Evolutionary conservation across 495 filamentous ascomycete genomes (phyloP).

Genomic region (Entonaema liquescens): DNA sequence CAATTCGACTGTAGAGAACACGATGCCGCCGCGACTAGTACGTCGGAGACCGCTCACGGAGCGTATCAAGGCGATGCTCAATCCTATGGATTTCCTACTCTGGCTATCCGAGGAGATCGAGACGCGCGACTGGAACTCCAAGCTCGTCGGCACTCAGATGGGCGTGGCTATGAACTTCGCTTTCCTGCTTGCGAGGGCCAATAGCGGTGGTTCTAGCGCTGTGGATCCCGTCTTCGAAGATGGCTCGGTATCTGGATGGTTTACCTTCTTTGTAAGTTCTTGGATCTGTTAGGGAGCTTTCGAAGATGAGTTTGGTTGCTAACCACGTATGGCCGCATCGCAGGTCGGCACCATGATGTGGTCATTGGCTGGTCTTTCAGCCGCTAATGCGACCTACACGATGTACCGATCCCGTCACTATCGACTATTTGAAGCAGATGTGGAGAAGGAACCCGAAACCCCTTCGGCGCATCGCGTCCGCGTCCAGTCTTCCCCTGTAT

Average conservation of each 20-base stretch:
- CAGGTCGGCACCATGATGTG: slow-evolving; percentile 76
- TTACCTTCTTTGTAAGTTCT: slow-evolving; percentile 79
- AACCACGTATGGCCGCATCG: slow-evolving; percentile 22
- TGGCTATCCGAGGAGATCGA: slow-evolving; percentile 92
- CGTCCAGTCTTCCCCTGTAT: slow-evolving; percentile 84
- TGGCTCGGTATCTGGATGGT: slow-evolving; percentile 65
- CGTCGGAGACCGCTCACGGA: slow-evolving; percentile 78
- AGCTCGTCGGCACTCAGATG: slow-evolving; percentile 74
- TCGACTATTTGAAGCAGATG: slow-evolving; percentile 86
- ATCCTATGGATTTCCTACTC: slow-evolving; percentile 87
- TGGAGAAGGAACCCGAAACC: slow-evolving; percentile 77
- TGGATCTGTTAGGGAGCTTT: background rate
- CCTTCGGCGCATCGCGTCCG: slow-evolving; percentile 89
- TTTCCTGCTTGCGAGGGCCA: slow-evolving; percentile 85
- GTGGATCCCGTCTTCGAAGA: slow-evolving; percentile 89
- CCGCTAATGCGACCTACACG: slow-evolving; percentile 81
- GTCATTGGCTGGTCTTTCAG: slow-evolving; percentile 69
- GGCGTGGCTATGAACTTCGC: slow-evolving; percentile 78
- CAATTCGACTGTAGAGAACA: slow-evolving; percentile 13
- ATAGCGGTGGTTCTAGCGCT: slow-evolving; percentile 58
- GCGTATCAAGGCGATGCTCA: slow-evolving; percentile 78
- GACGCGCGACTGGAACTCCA: slow-evolving; percentile 86
- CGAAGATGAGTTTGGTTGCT: slow-evolving; percentile 3
- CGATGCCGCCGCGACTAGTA: slow-evolving; percentile 69
- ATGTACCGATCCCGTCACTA: slow-evolving; percentile 86